Evolutionary conservation across 345 rosid genomes (phyloP).

Genomic region (Acer campestre): DNA sequence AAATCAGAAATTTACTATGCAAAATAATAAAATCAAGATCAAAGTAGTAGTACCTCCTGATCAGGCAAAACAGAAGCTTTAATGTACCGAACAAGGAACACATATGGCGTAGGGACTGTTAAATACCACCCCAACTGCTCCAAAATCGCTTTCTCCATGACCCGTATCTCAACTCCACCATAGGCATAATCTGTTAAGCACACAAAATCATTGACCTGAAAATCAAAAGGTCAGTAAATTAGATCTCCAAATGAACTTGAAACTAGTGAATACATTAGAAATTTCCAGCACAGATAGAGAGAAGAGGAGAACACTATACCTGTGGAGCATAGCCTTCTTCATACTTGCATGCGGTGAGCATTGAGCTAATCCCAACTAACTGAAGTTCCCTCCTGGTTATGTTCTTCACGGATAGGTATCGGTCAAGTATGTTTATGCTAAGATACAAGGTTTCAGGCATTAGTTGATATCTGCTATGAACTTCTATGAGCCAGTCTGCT

Average conservation of each 20-base stretch:
- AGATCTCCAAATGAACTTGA: neutral
- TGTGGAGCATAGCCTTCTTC: constrained; percentile 97
- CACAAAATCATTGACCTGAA: constrained; percentile 80
- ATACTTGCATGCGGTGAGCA: constrained; percentile 92
- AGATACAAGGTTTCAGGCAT: constrained; percentile 86
- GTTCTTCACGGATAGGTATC: constrained; percentile 64
- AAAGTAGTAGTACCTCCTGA: constrained; percentile 49
- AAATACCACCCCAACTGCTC: constrained; percentile 74
- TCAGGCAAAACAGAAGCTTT: constrained; percentile 70
- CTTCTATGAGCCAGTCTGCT: constrained; percentile 33
- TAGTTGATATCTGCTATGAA: constrained; percentile 76
- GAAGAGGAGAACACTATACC: constrained; percentile 27
- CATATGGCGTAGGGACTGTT: constrained; percentile 86
- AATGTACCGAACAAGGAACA: constrained; percentile 70
- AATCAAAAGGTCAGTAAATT: neutral
- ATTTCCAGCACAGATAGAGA: neutral
- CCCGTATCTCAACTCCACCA: constrained; percentile 59
- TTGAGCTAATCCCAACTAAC: constrained; percentile 73
- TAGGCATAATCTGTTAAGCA: constrained; percentile 85
- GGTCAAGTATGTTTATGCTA: constrained; percentile 71
- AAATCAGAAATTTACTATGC: neutral
- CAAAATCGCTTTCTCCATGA: constrained; percentile 80
- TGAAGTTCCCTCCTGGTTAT: constrained; percentile 75
- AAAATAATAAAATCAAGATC: constrained; percentile 4
- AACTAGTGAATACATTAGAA: neutral